Base-by-base conservation (phyloP, 257 asterid species). In the Cruciata laevipes region DNA sequence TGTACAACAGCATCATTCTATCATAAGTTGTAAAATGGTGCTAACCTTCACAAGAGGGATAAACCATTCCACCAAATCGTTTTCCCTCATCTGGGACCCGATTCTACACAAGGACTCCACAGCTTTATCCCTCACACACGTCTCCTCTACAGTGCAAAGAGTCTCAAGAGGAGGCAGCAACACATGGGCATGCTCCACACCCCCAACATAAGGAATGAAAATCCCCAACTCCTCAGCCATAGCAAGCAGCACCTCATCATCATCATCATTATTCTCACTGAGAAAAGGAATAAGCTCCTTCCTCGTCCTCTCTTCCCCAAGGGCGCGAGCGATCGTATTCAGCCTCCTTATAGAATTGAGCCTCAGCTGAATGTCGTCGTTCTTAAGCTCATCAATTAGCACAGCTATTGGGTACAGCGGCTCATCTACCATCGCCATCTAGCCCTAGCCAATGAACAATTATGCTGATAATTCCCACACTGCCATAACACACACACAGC, bases 171-270 rank as follows among this genome's bases (percentile, higher is more conserved):
- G 98, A 20, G 89, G 96, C 53, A 89, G 91, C 82, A 92, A 81
- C 42, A 89, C 93, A 63, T 87, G 87, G 55, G 98, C 98, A 80
- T 92, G 84, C 72, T 92, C 98, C 63, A 87, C 89, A 0, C 97
- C 97, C 73, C 98, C 98, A 75, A 92, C 93, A 65, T 89, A 89
- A n/a, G 97, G 98, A 74, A 92, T 81, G 71, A 89, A 92, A 0
- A 87, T 93, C 56, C 96, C 97, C 83, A 92, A 78, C 73, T 92
- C 98, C 63, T 92, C 97, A 3, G 97, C 96, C 97, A 92, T 92
- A 18, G 96, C 96, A 65, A 92, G 96, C 64, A 87, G 80, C 68
- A 87, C 96, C 83, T 92, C 98, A 31, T 92, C 97, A 37, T 92
- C 98, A 3, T 92, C 97, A 16, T 92, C 98, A 76, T 92, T 92